A percentile compares a stretch with the other conserved stretches of the same genome.
phyloP scores from a whole-genome alignment of 1,284 basidiomycete species.

The Farysia itapuensis region DNA sequence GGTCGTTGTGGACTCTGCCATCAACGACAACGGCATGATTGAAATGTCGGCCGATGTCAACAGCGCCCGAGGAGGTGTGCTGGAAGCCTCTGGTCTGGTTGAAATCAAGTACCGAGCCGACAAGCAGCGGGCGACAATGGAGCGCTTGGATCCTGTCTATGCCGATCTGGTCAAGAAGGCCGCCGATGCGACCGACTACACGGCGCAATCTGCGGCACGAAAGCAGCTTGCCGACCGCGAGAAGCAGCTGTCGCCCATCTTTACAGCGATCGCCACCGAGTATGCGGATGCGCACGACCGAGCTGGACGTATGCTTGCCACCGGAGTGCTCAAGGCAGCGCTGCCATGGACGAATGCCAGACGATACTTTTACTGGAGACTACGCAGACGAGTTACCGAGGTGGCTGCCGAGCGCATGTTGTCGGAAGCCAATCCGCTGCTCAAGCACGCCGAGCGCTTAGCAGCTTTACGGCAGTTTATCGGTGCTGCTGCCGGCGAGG shows the following conservation, averaged over 20 bases:
- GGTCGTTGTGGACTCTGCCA: conserved; percentile 97
- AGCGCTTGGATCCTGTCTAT: conserved; percentile 84
- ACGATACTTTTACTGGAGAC: conserved; percentile 88
- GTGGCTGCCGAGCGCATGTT: conserved; percentile 41
- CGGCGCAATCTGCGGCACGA: conserved; percentile 63
- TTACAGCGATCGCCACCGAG: conserved; percentile 87
- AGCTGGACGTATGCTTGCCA: conserved; percentile 94
- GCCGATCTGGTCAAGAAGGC: conserved; percentile 73
- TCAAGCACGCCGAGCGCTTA: conserved; percentile 48
- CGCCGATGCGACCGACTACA: conserved; percentile 69
- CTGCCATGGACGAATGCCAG: conserved; percentile 73
- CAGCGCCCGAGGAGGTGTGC: conserved; percentile 83
- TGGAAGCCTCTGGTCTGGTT: conserved; percentile 92
- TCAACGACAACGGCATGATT: conserved; percentile 91
- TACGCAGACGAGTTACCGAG: conserved; percentile 67
- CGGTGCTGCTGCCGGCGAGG: conserved; percentile 41
- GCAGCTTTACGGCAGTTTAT: conserved; percentile 43
- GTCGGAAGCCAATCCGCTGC: conserved; percentile 51
- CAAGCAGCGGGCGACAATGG: conserved; percentile 91
- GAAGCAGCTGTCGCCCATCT: conserved; percentile 80
- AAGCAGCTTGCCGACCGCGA: conserved; percentile 75
- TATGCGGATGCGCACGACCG: conserved; percentile 98
- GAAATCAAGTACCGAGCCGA: conserved; percentile 65
- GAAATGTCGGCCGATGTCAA: conserved; percentile 86
- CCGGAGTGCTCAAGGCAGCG: conserved; percentile 79